These are phyloP conservation scores for Diplocarpon rosae DNA, from an alignment of 2,329 filamentous ascomycete genomes.

Conservation along the genomic window DNA sequence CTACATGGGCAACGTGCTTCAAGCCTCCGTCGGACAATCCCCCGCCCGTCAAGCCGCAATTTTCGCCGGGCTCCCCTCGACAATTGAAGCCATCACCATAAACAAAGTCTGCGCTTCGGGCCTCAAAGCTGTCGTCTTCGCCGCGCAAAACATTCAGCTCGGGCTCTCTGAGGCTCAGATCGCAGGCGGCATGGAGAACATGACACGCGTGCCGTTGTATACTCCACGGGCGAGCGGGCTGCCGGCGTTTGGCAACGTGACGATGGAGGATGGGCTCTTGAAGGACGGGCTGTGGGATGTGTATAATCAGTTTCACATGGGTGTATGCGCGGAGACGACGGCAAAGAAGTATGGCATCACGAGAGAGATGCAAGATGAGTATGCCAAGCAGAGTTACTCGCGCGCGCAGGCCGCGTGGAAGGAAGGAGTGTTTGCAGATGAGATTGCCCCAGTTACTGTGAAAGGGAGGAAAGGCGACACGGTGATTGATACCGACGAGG, in stretches of 20 bases:
- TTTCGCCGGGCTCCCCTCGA: slow-evolving; percentile 73
- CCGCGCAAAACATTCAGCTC: slow-evolving; percentile 89
- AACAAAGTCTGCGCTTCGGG: slow-evolving; percentile 98
- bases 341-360: slow-evolving; percentile 77
- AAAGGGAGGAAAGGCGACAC: slow-evolving; percentile 74
- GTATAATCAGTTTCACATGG: slow-evolving; percentile 97
- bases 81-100: slow-evolving; percentile 79
- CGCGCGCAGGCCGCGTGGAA: slow-evolving; percentile 87
- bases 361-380: slow-evolving; percentile 80
- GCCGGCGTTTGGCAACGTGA: slow-evolving; percentile 77
- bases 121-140: slow-evolving; percentile 81
- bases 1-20: slow-evolving; percentile 95
- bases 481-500: slow-evolving; percentile 74
- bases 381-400: slow-evolving; percentile 81
- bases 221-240: slow-evolving; percentile 70
- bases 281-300: slow-evolving; percentile 95
- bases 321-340: slow-evolving; percentile 88
- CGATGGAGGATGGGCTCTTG: slow-evolving; percentile 82
- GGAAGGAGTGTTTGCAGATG: slow-evolving; percentile 70
- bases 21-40: slow-evolving; percentile 74
- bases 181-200: slow-evolving; percentile 96
- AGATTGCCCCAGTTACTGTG: slow-evolving; percentile 81
- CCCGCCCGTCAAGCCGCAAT: slow-evolving; percentile 85
- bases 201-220: slow-evolving; percentile 91
- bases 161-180: slow-evolving; percentile 80